Evolutionary conservation across 768 basidiomycete genomes (phyloP), one percentile per base, ranked within the genome.

Genomic region (Lanmaoa rubissima): DNA sequence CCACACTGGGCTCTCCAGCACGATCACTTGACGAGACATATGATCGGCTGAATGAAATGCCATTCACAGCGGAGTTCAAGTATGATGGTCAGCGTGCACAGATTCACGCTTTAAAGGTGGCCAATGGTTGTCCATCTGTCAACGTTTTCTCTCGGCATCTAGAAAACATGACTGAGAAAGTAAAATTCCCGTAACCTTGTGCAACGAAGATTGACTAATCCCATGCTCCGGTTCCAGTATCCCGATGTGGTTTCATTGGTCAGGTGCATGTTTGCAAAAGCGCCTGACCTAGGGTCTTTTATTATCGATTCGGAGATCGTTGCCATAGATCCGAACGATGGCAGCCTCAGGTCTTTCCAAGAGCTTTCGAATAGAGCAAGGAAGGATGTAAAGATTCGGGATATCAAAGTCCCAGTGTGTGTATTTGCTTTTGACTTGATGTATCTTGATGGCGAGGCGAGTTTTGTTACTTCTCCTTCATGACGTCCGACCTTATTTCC

Each of bases 101-200:
- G 70, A 85, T 90, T n/a, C 89, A 91, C 67, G 87, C 78, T 13
- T 55, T 59, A 53, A 61, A 54, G 47, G 65, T 51, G 42, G 69
- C 60, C 59, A 66, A 65, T 14, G 64, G 69, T 4, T 62, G 66
- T 12, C 51, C 66, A 32, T 64, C 61, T 11, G 79, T 92, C 41
- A 82, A 83, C 51, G 77, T 95, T 48, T 96, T 96, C 75, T 92
- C 90, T 57, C 85, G 93, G 53, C 92, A 94, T 76, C 76, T 96
- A 34, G 92, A 95, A 73, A 86, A 94, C 65, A 94, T 94, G 94
- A 94, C 92, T 1, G 83, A 84, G 57, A 94, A 96, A 78, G 89
- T 83, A 67, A 60, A 66, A 48, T 48, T 39, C 45, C 24, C 41
- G 36, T 57, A 26, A 35, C 45, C 16, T 51, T 42, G 46, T 44